A percentile compares a stretch with the other conserved stretches of the same genome.
Conservation (phyloP, 75 land plant genomes). For the Pinus tabuliformis region DNA sequence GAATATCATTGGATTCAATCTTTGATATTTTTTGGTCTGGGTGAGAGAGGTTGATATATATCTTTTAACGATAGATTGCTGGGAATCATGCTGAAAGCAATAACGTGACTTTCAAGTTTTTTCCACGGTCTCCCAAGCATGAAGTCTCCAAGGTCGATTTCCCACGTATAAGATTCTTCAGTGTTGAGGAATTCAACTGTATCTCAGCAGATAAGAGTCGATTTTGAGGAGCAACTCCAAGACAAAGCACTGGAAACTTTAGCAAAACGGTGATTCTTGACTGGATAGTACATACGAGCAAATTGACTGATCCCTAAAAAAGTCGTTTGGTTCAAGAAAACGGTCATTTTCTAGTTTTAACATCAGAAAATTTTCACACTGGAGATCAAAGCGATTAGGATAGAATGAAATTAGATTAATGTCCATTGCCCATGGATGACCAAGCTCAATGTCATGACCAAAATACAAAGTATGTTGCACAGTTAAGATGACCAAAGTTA, state of each 20-base stretch:
- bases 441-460: background rate
- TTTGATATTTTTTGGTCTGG: too few relatives aligned
- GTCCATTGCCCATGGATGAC: background rate
- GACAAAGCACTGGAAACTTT: constrained; percentile 66
- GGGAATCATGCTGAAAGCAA: background rate
- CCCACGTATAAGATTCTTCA: constrained; percentile 19
- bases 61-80: too few relatives aligned
- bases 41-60: too few relatives aligned
- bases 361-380: background rate
- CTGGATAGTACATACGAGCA: constrained; percentile 16
- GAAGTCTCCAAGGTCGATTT: constrained; percentile 69
- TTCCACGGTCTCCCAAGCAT: constrained; percentile 49
- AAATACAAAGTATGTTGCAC: background rate
- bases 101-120: constrained; percentile 81
- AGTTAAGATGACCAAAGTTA: too few relatives aligned
- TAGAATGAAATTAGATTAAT: background rate
- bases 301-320: background rate
- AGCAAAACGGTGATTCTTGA: constrained; percentile 39
- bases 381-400: background rate
- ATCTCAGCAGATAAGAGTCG: constrained; percentile 13
- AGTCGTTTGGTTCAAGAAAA: background rate
- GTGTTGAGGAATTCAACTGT: constrained; percentile 6
- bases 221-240: constrained; percentile 55
- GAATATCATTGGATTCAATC: too few relatives aligned
- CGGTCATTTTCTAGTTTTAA: background rate